phyloP scores from a whole-genome alignment of 805 yeast species.

The Blastobotrys terrestris region DNA sequence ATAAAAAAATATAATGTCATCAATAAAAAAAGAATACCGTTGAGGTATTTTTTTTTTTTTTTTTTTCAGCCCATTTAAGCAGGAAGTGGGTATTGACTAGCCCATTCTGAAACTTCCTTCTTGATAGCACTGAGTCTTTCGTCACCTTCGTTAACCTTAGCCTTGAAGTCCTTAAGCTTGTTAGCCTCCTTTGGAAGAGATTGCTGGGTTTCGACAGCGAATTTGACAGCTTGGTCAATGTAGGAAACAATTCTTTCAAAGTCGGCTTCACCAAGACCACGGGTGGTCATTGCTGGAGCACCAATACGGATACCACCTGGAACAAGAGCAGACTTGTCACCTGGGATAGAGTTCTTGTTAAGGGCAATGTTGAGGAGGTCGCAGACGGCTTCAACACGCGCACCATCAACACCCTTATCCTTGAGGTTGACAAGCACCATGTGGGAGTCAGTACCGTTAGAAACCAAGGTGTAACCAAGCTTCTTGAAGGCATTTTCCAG shows the following conservation, averaged over 20 bases:
- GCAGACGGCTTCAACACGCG: constrained; percentile 91
- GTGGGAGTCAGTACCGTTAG: constrained; percentile 96
- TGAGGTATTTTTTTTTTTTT: background rate
- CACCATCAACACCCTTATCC: constrained; percentile 91
- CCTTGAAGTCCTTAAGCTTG: constrained; percentile 94
- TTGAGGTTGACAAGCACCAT: constrained; percentile 87
- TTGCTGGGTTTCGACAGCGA: constrained; percentile 70
- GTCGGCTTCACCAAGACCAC: constrained; percentile 89
- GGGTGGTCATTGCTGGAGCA: constrained; percentile 97
- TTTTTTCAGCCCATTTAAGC: constrained; percentile 16
- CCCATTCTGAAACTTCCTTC: constrained; percentile 83
- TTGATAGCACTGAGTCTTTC: constrained; percentile 63
- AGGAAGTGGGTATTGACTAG: constrained; percentile 44
- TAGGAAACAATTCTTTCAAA: constrained; percentile 72
- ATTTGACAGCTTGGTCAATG: constrained; percentile 72
- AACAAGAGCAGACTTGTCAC: constrained; percentile 92
- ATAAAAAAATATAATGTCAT: background rate
- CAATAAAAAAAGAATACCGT: background rate
- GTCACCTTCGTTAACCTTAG: constrained; percentile 59
- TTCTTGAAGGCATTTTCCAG: constrained; percentile 69
- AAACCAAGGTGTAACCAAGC: constrained; percentile 74
- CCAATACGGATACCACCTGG: constrained; percentile 98
- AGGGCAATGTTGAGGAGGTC: constrained; percentile 92
- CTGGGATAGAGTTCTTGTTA: constrained; percentile 97
- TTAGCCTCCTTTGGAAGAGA: constrained; percentile 86